A percentile compares a stretch with the other conserved stretches of the same genome.
phyloP scores from a whole-genome alignment of 495 filamentous ascomycete species.

The Penicillium salamii region DNA sequence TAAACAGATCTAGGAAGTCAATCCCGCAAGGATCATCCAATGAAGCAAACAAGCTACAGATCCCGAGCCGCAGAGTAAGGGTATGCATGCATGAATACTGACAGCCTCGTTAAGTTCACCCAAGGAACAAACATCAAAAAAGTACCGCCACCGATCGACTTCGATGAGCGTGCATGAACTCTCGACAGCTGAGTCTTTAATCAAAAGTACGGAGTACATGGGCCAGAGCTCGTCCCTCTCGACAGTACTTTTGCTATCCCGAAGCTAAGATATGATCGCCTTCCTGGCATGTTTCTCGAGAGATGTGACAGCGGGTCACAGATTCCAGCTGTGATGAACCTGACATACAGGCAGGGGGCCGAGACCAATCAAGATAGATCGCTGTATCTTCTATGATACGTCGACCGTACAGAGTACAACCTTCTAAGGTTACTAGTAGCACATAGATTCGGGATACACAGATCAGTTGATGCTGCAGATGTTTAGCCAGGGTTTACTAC shows the following conservation, averaged over 20 bases:
- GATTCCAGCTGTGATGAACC: constrained; percentile 9
- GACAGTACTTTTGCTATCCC: constrained; percentile 14
- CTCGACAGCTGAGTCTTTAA: neutral
- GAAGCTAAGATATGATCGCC: constrained; percentile 5
- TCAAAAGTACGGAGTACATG: constrained; percentile 6
- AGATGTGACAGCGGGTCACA: constrained; percentile 17
- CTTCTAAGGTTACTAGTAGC: neutral
- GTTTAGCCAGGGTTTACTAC: neutral
- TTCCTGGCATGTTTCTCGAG: constrained; percentile 6
- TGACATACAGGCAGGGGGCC: neutral
- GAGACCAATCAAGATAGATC: constrained; percentile 10
- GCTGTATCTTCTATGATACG: neutral
- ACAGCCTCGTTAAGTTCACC: neutral
- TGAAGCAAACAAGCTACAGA: neutral
- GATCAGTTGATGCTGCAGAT: neutral
- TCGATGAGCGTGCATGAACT: constrained; percentile 1
- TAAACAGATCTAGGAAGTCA: neutral
- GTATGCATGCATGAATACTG: constrained; percentile 2
- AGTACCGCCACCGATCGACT: constrained; percentile 4
- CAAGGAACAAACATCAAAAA: constrained; percentile 1
- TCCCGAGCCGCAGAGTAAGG: too few species aligned
- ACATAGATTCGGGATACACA: neutral
- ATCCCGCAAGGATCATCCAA: neutral
- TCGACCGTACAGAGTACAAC: neutral
- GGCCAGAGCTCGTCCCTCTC: neutral